Base-by-base conservation (phyloP, 108 stramenopile species). In the Cyclotella atomus region DNA sequence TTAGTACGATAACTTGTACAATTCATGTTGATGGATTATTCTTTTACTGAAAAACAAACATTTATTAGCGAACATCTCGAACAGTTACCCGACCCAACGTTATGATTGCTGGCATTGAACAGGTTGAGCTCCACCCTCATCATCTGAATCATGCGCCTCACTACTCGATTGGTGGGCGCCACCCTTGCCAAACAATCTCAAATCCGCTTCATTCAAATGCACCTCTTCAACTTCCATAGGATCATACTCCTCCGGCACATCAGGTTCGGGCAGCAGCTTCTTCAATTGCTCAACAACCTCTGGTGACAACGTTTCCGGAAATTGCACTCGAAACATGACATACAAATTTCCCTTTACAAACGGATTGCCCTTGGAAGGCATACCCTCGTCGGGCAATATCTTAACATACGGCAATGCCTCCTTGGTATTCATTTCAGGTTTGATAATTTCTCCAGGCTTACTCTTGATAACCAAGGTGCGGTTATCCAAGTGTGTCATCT, bases 61-160 rank as follows among this genome's bases (percentile, higher is more conserved):
- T 41, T 41, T 41, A 41, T 41, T 9, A 12, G 38, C 12, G 38
- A n/a, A n/a, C n/a, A n/a, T n/a, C n/a, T n/a, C n/a, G n/a, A n/a
- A n/a, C n/a, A n/a, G n/a, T n/a, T 57, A 12, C 29, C 14, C 14
- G 1, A 15, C 30, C 10, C 12, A 57, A 9, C 9, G 8, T 66
- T 94, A 97, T 61, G 91, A 93, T 71, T 97, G 94, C 70, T 97
- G 96, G 81, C 96, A 97, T 65, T 97, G 96, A 6, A 94, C 91
- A 38, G 78, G 80, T 35, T 73, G 75, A 52, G 60, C 86, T 15
- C 80, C 84, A 36, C 82, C 90, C 45, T 94, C 94, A 81, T 95
- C 94, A 81, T 94, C 92, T 21, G 79, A 82, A 73, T 97, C 95
- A 74, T 96, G 89, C 47, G 87, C 94, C 50, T 71, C 56, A 24